Conservation (phyloP, 371 early-diverging fungal genomes). For the Mucor piriformis region DNA sequence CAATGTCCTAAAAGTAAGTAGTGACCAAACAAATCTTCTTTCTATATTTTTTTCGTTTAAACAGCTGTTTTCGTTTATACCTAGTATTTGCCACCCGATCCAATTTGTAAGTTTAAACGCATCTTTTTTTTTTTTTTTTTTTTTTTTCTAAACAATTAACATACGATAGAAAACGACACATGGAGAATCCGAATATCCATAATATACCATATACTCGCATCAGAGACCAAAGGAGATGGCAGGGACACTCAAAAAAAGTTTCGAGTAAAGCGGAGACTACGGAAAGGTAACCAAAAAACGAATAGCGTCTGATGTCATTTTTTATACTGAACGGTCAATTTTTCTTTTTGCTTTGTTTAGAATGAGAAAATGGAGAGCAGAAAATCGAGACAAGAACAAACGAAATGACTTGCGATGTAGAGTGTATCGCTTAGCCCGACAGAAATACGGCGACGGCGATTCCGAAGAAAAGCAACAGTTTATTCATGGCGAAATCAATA, state of each 20-base stretch:
- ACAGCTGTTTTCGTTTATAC: constrained; percentile 4
- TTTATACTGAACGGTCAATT: too few relatives aligned
- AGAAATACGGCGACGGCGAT: constrained; percentile 62
- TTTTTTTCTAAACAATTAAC: too few relatives aligned
- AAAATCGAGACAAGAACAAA: constrained; percentile 65
- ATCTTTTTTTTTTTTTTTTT: too few relatives aligned
- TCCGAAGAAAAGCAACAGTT: constrained; percentile 62
- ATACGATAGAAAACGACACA: constrained; percentile 36
- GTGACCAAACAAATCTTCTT: neutral
- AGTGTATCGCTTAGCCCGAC: constrained; percentile 68
- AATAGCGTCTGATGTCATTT: neutral
- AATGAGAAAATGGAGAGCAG: constrained; percentile 67
- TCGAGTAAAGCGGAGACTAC: constrained; percentile 56
- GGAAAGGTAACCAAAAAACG: constrained; percentile 36
- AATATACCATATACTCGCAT: constrained; percentile 60
- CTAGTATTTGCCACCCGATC: constrained; percentile 56
- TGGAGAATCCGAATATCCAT: constrained; percentile 44
- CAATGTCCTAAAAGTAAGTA: constrained; percentile 31
- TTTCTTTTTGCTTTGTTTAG: too few relatives aligned
- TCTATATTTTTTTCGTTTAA: neutral
- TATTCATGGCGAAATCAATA: constrained; percentile 62
- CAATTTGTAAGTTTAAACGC: constrained; percentile 46
- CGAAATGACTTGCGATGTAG: constrained; percentile 72
- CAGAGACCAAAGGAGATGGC: constrained; percentile 62
- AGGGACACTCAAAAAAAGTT: constrained; percentile 57